Conservation (phyloP, 1,284 basidiomycete species). For the Rhodotorula sp. region DNA sequence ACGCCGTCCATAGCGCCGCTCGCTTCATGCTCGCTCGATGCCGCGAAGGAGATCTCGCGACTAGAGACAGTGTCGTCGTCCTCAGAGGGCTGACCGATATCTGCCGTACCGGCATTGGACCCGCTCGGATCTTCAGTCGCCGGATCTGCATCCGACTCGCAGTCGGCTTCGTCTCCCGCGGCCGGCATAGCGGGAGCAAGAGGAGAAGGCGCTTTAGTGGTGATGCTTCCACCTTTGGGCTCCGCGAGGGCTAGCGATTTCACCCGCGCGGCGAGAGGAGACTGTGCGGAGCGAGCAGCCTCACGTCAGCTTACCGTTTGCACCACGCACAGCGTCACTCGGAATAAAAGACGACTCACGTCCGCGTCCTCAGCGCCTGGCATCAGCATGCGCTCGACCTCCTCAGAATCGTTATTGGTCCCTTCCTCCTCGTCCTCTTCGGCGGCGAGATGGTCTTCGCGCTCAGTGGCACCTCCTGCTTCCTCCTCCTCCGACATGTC, state of each 20-base stretch:
- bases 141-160: too few relatives aligned
- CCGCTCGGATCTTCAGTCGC: too few relatives aligned
- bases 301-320: too few relatives aligned
- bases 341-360: neutral
- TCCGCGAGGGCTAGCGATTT: slow-evolving; percentile 3
- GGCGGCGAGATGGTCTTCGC: neutral
- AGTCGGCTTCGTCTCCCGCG: too few relatives aligned
- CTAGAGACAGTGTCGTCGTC: neutral
- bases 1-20: neutral
- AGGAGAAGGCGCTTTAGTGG: too few relatives aligned
- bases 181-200: too few relatives aligned
- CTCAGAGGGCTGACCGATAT: neutral
- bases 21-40: neutral
- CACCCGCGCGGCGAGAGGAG: slow-evolving; percentile 23
- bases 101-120: neutral
- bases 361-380: neutral
- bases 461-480: neutral
- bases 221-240: neutral
- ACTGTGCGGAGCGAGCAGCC: slow-evolving; percentile 10
- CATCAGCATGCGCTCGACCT: slow-evolving; percentile 14
- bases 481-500: neutral
- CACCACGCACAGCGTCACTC: too few relatives aligned
- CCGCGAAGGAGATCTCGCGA: neutral
- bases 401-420: neutral
- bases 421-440: slow-evolving; percentile 2